These are phyloP conservation scores for Marchantia paleacea DNA, from an alignment of 225 moss, liverwort and hornwort species.

Conservation along the genomic window DNA sequence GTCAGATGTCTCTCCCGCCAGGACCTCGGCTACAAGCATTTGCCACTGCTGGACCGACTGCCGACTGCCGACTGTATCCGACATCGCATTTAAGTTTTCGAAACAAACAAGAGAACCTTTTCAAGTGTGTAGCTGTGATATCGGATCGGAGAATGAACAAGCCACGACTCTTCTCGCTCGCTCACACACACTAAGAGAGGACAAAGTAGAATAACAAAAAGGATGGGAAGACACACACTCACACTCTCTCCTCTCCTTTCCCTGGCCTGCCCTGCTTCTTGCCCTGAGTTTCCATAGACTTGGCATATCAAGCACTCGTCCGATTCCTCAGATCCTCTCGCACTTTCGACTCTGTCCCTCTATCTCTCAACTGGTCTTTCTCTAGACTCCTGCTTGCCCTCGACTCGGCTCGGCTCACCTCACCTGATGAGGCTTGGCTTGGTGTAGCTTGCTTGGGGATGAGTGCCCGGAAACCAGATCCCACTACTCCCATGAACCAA, in stretches of 20 bases:
- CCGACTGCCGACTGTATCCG: not conserved
- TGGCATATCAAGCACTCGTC: not conserved
- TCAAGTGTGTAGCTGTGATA: not conserved
- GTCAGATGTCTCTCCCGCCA: not conserved
- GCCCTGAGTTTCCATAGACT: too few relatives aligned
- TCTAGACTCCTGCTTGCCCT: not conserved
- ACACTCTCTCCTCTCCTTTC: not conserved
- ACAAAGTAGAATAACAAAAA: too few relatives aligned
- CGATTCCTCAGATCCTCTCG: not conserved
- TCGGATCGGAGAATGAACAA: not conserved
- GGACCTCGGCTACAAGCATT: not conserved
- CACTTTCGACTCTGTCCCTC: not conserved
- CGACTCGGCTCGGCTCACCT: not conserved
- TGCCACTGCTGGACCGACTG: not conserved
- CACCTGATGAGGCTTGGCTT: too few relatives aligned
- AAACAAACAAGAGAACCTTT: constrained; percentile 7
- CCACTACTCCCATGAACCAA: not conserved
- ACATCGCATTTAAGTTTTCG: not conserved
- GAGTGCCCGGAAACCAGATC: not conserved
- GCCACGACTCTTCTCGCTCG: not conserved
- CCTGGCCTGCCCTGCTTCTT: not conserved
- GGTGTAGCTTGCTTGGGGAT: not conserved
- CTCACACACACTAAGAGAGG: not conserved
- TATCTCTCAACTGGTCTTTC: not conserved
- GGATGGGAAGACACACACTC: not conserved